Conservation (phyloP, 495 filamentous ascomycete genomes). For the Oidiodendron maius region DNA sequence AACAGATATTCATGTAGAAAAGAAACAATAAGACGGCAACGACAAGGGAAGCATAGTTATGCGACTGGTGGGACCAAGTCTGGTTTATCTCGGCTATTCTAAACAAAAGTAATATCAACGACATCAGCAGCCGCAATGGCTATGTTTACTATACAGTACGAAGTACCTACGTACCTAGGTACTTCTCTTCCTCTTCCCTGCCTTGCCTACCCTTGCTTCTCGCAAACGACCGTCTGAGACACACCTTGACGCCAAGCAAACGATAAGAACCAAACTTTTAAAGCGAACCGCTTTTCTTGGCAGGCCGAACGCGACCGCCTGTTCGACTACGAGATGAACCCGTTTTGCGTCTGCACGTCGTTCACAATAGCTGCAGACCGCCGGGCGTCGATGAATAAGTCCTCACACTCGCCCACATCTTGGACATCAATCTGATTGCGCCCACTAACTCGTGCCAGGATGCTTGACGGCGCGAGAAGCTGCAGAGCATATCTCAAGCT, state of each 20-base stretch:
- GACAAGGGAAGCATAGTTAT: neutral
- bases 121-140: too few species aligned
- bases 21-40: too few species aligned
- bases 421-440: conserved; percentile 69
- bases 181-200: neutral
- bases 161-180: neutral
- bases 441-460: conserved; percentile 57
- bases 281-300: neutral
- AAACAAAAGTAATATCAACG: too few species aligned
- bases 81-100: neutral
- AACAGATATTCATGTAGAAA: too few species aligned
- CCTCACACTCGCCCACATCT: conserved; percentile 84
- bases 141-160: neutral
- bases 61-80: neutral
- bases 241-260: neutral
- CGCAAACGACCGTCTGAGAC: neutral
- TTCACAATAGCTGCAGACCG: conserved; percentile 70
- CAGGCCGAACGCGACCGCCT: conserved; percentile 1
- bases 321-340: conserved; percentile 43
- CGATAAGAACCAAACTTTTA: conserved; percentile 1
- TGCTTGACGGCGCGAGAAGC: conserved; percentile 78
- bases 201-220: neutral
- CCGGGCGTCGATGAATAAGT: conserved; percentile 83
- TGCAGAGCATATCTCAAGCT: conserved; percentile 91
- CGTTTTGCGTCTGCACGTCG: conserved; percentile 52